Conservation (phyloP, 768 basidiomycete species). For the Boletus edulis region DNA sequence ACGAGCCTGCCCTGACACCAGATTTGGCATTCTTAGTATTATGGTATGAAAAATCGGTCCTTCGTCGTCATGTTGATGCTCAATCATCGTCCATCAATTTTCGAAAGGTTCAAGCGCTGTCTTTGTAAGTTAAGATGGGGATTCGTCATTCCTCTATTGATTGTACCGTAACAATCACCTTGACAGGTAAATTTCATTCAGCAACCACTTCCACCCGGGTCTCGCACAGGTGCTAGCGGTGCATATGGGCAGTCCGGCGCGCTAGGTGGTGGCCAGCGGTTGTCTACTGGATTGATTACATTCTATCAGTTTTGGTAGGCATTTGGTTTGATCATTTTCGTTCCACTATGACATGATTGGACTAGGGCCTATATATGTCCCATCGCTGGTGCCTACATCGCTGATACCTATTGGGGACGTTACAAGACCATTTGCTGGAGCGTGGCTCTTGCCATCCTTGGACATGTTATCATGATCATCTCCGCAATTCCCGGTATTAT, state of each 20-base stretch:
- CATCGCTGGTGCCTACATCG: constrained; percentile 67
- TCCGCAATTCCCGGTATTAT: constrained; percentile 69
- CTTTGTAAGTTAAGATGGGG: constrained; percentile 29
- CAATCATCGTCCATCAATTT: not conserved
- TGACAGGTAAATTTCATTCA: constrained; percentile 73
- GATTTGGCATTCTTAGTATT: constrained; percentile 34
- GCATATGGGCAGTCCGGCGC: constrained; percentile 61
- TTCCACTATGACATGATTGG: not conserved
- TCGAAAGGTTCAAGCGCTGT: constrained; percentile 40
- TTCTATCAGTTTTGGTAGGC: constrained; percentile 69
- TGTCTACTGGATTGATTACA: constrained; percentile 68
- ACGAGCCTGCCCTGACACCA: not conserved
- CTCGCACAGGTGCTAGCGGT: constrained; percentile 62
- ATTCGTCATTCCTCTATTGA: not conserved
- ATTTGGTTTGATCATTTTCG: not conserved
- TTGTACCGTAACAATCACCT: not conserved
- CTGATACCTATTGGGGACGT: constrained; percentile 69
- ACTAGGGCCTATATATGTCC: constrained; percentile 64
- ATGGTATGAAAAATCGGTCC: constrained; percentile 35
- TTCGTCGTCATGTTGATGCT: not conserved
- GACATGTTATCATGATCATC: constrained; percentile 64
- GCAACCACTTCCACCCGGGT: constrained; percentile 61
- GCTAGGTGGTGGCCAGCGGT: constrained; percentile 62
- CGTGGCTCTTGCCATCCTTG: constrained; percentile 58
- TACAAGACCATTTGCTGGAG: constrained; percentile 71